A percentile compares a stretch with the other conserved stretches of the same genome.
Evolutionary conservation across 495 filamentous ascomycete species (phyloP).

Genomic region (Xylaria nigripes): DNA sequence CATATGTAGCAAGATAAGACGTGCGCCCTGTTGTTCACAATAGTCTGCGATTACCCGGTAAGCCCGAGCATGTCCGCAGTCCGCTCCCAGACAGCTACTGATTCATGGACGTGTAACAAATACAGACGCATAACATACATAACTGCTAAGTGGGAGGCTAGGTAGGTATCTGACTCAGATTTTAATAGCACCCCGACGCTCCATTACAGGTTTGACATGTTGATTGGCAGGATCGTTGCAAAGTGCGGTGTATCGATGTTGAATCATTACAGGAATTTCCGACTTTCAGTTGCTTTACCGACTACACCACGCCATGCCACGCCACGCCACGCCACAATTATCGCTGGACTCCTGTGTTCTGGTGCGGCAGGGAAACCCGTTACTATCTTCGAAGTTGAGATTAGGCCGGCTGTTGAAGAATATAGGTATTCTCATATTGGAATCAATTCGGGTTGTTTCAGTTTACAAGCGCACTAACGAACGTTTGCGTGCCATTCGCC

Average conservation of each 20-base stretch:
- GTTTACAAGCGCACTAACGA: background rate
- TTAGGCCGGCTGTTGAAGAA: background rate
- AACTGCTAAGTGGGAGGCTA: no score
- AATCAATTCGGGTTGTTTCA: constrained; percentile 1
- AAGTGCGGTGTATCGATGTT: constrained; percentile 8
- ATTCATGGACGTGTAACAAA: background rate
- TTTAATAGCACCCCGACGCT: constrained; percentile 1
- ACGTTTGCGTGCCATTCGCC: background rate
- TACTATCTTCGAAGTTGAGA: background rate
- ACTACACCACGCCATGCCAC: no score
- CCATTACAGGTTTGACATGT: background rate
- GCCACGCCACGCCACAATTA: background rate
- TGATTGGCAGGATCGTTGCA: constrained; percentile 5
- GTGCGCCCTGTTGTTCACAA: background rate
- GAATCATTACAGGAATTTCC: no score
- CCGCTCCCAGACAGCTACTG: background rate
- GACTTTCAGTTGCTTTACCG: no score
- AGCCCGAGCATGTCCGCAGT: background rate
- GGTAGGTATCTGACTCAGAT: constrained; percentile 28
- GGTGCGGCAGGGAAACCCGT: background rate
- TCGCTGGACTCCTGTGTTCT: background rate
- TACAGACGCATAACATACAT: background rate
- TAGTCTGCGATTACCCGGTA: background rate
- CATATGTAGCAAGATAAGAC: no score
- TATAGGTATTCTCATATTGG: background rate